Conservation (phyloP, 192 early-diverging fungal genomes). For the Endogone sp. region DNA sequence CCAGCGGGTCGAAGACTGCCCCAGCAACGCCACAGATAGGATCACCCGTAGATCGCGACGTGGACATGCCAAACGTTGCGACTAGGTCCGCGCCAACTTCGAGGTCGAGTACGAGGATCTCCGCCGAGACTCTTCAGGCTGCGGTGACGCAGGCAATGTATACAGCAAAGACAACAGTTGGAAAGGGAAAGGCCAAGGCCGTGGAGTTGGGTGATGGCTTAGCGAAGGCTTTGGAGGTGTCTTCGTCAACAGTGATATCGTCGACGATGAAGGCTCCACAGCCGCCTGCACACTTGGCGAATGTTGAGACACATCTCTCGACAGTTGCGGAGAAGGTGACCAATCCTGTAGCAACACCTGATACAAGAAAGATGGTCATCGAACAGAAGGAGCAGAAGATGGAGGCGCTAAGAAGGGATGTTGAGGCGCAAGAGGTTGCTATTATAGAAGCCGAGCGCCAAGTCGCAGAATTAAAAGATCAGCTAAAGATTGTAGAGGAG, state of each 20-base stretch:
- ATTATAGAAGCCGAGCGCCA: neutral
- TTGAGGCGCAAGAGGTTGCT: neutral
- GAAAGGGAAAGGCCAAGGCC: neutral
- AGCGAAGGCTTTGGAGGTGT: neutral
- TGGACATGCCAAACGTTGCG: neutral
- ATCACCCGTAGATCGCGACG: neutral
- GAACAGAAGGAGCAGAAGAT: neutral
- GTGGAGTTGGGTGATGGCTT: neutral
- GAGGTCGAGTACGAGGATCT: neutral
- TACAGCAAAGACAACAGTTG: neutral
- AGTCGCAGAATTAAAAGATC: neutral
- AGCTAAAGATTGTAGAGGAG: neutral
- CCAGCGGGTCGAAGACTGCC: neutral
- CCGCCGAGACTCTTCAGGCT: neutral
- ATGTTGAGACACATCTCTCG: too few species aligned
- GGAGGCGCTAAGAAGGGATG: neutral
- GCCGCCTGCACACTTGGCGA: too few species aligned
- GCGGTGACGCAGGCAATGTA: neutral
- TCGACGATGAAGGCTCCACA: neutral
- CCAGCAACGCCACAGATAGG: neutral
- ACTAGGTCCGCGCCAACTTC: neutral
- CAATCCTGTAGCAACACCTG: neutral
- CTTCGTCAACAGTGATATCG: neutral
- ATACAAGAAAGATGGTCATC: neutral
- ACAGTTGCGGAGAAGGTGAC: neutral